Base-by-base conservation (phyloP, 768 basidiomycete genomes). In the Rhodocollybia butyracea region DNA sequence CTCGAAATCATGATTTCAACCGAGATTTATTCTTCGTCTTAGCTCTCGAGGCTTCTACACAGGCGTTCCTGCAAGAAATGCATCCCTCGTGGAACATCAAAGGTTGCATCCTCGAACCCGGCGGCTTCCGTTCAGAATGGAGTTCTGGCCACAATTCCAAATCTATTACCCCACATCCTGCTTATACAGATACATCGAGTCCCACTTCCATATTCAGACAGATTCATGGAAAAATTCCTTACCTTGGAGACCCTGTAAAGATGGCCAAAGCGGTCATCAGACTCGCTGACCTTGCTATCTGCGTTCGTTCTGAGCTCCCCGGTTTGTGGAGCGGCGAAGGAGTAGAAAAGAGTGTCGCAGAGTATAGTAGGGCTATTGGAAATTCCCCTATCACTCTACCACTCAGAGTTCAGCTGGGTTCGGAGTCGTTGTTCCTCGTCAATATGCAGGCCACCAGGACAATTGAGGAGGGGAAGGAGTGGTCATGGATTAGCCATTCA, bases 51-150 rank as follows among this genome's bases (percentile, higher is more conserved):
- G 72, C 67, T 2, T 63, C 73, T 45, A 69, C 66, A 1, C 64
- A 71, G 54, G 46, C 67, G 3, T 55, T 77, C 4, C 59, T 64
- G 1, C 63, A 63, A 38, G 77, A 79, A 48, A 36, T 78, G 39
- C 63, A 65, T 17, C 75, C 73, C 0, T 61, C 61, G 13, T 79
- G 78, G 76, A 78, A 77, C 54, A 77, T 76, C 32, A 58, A 62
- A 24, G 57, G 43, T 32, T 57, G 57, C 30, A 59, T 67, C 26
- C 36, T 64, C 52, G 58, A 66, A 54, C 63, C 62, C 11, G 66
- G 64, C 46, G 63, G 61, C 3, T 67, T 66, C 54, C 56, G 62
- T 11, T 65, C 63, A 22, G 60, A 62, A 45, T 64, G 67, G 64
- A 46, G 46, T 2, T 36, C 45, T 19, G 60, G 56, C 5, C 54